These are phyloP conservation scores for Sechiopsis laciniata DNA, from an alignment of 306 rosid genomes.

Conservation along the genomic window DNA sequence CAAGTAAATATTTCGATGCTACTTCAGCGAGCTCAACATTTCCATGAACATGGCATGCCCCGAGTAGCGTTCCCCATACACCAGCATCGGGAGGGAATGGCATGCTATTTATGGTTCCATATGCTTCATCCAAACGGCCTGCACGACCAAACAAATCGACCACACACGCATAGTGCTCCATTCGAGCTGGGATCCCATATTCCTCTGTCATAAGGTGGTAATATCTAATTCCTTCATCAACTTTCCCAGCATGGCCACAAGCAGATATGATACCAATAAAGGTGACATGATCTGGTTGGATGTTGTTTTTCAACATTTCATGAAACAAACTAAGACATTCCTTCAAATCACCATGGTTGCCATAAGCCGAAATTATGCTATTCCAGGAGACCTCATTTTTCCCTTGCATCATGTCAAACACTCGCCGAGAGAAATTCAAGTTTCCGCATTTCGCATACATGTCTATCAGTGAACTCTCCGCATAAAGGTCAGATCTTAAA, in stretches of 20 bases:
- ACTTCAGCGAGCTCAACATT: slow-evolving; percentile 62
- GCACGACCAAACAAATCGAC: slow-evolving; percentile 76
- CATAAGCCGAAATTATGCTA: too few relatives aligned
- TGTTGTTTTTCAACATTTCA: too few relatives aligned
- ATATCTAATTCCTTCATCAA: slow-evolving; percentile 51
- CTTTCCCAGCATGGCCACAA: slow-evolving; percentile 31
- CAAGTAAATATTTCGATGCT: slow-evolving; percentile 55
- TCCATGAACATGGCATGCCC: slow-evolving; percentile 37
- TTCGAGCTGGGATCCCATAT: slow-evolving; percentile 49
- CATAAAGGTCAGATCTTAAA: too few relatives aligned
- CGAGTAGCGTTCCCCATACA: slow-evolving; percentile 74
- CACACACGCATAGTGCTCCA: slow-evolving; percentile 77
- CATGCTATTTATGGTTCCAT: slow-evolving; percentile 56
- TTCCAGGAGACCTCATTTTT: too few relatives aligned
- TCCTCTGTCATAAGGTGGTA: slow-evolving; percentile 55
- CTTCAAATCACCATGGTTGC: too few relatives aligned
- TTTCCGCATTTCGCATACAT: too few relatives aligned
- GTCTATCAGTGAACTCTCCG: too few relatives aligned
- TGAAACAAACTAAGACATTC: too few relatives aligned
- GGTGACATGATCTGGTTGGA: slow-evolving; percentile 55
- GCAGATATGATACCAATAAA: slow-evolving; percentile 50
- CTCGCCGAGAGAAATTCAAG: too few relatives aligned
- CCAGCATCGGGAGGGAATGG: slow-evolving; percentile 78
- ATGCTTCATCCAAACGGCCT: slow-evolving; percentile 59
- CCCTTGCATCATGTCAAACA: too few relatives aligned